Evolutionary conservation across 169 alveolate genomes (phyloP), one percentile per base, ranked within the genome.

Genomic region (Plasmodium yoelii): DNA sequence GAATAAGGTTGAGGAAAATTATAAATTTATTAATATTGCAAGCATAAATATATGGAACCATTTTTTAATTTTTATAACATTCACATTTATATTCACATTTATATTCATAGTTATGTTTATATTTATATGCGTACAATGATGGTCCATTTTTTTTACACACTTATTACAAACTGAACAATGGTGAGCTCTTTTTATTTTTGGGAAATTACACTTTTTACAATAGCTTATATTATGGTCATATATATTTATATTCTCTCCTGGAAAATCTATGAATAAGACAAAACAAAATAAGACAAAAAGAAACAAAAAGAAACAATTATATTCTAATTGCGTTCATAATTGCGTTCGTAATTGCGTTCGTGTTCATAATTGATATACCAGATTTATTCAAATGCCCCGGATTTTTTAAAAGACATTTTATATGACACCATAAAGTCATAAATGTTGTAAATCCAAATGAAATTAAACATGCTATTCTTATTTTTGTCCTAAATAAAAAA

Each of bases 71-170:
- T 64, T 28, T 5, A 61, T n/a, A n/a, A n/a, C n/a, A n/a, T n/a
- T n/a, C n/a, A n/a, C n/a, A n/a, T n/a, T n/a, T n/a, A n/a, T n/a
- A n/a, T n/a, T n/a, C n/a, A n/a, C n/a, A n/a, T n/a, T n/a, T n/a
- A n/a, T n/a, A n/a, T n/a, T n/a, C n/a, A n/a, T n/a, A n/a, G n/a
- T n/a, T n/a, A n/a, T n/a, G n/a, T 61, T 10, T 1, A 7, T 24
- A 26, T 24, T 7, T 26, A 61, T 47, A 70, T 70, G 53, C 19
- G 51, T 80, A 69, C 98, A 96, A 77, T 96, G 98, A 72, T 96
- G 98, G 80, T 96, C 98, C 97, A 96, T 94, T 71, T 94, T 95
- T 18, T 93, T 93, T 53, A 95, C 93, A 65, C 98, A 96, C 60
- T 94, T 91, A 75, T 94, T 94, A 67, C 98, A 96, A 42, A 72